These are phyloP conservation scores for Steccherinum ochraceum DNA, from an alignment of 768 basidiomycete species.

Conservation along the genomic window DNA sequence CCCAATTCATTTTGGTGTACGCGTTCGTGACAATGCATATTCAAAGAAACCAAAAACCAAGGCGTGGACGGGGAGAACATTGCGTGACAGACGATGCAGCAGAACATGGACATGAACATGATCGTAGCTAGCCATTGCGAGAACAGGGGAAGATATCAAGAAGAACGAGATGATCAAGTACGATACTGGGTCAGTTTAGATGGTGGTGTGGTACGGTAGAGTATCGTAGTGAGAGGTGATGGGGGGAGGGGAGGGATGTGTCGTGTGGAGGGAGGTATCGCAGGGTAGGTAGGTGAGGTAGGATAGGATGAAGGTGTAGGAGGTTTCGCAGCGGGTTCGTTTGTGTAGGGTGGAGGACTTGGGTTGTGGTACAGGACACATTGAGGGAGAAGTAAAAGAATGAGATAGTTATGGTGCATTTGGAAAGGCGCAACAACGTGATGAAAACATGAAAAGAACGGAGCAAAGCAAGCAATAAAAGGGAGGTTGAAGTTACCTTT, in stretches of 20 bases:
- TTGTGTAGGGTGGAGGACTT: too few relatives aligned
- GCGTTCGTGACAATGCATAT: not conserved
- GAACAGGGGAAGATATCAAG: not conserved
- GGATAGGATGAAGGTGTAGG: not conserved
- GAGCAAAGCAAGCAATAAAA: too few relatives aligned
- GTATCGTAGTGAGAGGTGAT: not conserved
- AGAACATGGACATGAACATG: not conserved
- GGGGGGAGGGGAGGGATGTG: not conserved
- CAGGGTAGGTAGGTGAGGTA: slow-evolving; percentile 2
- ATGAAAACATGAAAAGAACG: not conserved
- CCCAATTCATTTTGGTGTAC: not conserved
- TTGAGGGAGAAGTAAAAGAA: too few relatives aligned
- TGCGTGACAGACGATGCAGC: not conserved
- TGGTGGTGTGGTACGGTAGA: not conserved
- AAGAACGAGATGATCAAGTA: not conserved
- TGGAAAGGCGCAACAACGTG: not conserved
- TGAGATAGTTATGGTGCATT: not conserved
- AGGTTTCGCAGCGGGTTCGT: not conserved
- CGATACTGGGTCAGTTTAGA: not conserved
- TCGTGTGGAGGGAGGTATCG: slow-evolving; percentile 5
- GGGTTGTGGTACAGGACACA: too few relatives aligned
- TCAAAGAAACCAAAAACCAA: not conserved
- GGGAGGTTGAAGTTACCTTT: too few relatives aligned
- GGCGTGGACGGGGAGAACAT: not conserved
- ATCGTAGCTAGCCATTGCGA: too few relatives aligned